phyloP scores from a whole-genome alignment of 768 basidiomycete species.

The Gautieria morchelliformis region DNA sequence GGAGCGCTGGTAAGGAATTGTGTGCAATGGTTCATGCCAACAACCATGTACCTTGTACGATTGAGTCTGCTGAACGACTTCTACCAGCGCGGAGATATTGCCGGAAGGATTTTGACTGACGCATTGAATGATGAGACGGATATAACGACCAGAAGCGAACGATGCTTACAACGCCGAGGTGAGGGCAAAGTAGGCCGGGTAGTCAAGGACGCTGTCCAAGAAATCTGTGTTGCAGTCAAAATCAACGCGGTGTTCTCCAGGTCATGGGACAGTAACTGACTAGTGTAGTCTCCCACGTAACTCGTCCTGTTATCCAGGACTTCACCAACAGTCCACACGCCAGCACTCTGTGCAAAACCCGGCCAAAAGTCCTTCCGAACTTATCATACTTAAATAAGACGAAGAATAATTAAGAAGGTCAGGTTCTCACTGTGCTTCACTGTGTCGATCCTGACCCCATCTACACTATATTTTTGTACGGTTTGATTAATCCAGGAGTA shows the following conservation, averaged over 20 bases:
- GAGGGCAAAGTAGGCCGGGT: conserved; percentile 38
- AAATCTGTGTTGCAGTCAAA: conserved; percentile 21
- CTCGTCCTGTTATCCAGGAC: conserved; percentile 33
- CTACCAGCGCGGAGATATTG: conserved; percentile 24
- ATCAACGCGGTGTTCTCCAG: neutral
- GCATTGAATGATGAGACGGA: neutral
- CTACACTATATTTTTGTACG: conserved; percentile 37
- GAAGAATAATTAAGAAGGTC: neutral
- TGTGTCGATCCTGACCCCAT: conserved; percentile 51
- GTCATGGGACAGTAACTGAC: conserved; percentile 19
- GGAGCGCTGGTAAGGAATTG: conserved; percentile 1
- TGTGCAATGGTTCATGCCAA: too few relatives aligned
- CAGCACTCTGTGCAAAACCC: conserved; percentile 36
- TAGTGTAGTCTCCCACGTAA: conserved; percentile 32
- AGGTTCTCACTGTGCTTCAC: conserved; percentile 34
- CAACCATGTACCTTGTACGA: conserved; percentile 20
- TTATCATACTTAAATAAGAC: neutral
- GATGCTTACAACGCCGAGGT: conserved; percentile 28
- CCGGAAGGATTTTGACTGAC: conserved; percentile 13
- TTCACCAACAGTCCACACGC: conserved; percentile 49
- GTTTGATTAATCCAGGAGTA: conserved; percentile 39
- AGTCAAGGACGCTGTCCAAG: conserved; percentile 38
- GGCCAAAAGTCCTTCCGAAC: conserved; percentile 46
- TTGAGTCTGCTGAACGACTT: conserved; percentile 23
- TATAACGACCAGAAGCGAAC: neutral